A percentile compares a stretch with the other conserved stretches of the same genome.
Conservation (phyloP, 202 grass and related monocot genomes). For the Eragrostis tef region DNA sequence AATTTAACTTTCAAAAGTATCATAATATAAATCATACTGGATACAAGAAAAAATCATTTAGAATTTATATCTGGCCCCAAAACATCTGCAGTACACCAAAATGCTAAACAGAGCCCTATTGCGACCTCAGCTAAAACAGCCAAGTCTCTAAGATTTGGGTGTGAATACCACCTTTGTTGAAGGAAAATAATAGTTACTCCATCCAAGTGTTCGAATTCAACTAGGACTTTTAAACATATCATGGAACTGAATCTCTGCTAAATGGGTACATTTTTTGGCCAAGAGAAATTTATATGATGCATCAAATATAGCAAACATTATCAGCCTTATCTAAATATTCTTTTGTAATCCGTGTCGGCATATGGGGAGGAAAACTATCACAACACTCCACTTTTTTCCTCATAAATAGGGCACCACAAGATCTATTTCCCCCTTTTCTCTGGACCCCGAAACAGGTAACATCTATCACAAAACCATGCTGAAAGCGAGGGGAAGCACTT, state of each 20-base stretch:
- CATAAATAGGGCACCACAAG: background rate
- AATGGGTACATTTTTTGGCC: background rate
- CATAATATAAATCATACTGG: background rate
- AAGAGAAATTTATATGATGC: constrained; percentile 11
- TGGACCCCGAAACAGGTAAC: background rate
- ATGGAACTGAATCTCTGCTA: background rate
- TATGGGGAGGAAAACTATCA: constrained; percentile 18
- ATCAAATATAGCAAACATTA: constrained; percentile 5
- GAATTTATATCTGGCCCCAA: constrained; percentile 13
- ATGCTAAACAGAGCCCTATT: constrained; percentile 8
- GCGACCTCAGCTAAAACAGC: background rate
- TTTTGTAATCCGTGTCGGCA: background rate
- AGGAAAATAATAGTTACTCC: background rate
- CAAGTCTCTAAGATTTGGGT: background rate
- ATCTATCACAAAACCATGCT: constrained; percentile 9
- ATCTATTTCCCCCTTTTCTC: background rate
- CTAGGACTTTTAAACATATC: background rate
- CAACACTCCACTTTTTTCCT: background rate
- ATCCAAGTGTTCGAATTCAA: background rate
- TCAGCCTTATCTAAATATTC: background rate
- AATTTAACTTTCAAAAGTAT: constrained; percentile 2
- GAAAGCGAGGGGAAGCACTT: constrained; percentile 32
- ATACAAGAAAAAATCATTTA: background rate
- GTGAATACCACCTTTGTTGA: background rate
- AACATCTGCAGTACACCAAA: background rate